Percentiles rank a stretch among this genome's conserved stretches.
Conservation (phyloP, 371 early-diverging fungal genomes). For the Lichtheimia ramosa region DNA sequence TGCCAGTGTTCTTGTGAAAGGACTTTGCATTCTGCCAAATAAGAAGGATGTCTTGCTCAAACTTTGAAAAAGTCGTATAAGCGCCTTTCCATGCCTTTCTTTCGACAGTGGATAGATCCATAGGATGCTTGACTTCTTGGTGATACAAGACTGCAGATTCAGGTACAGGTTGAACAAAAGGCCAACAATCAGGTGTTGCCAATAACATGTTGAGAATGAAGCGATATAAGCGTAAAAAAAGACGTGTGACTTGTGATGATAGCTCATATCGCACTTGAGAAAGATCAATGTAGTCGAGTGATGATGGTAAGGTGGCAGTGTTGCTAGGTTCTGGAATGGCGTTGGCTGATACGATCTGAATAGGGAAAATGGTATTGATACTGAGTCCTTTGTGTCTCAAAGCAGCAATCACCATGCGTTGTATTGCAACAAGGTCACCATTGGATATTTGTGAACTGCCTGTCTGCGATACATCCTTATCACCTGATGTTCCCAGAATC, state of each 20-base stretch:
- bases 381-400: slow-evolving; percentile 36
- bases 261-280: slow-evolving; percentile 31
- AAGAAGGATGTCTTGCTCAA: slow-evolving; percentile 43
- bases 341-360: background rate
- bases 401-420: slow-evolving; percentile 38
- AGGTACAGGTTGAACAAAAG: slow-evolving; percentile 47
- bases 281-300: slow-evolving; percentile 15
- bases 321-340: slow-evolving; percentile 3
- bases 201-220: slow-evolving; percentile 45
- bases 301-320: background rate
- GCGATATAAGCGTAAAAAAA: slow-evolving; percentile 44
- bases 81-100: slow-evolving; percentile 39
- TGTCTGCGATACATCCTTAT: slow-evolving; percentile 45
- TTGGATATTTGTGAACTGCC: slow-evolving; percentile 47
- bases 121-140: slow-evolving; percentile 35
- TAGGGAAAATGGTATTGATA: slow-evolving; percentile 17
- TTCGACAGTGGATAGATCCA: slow-evolving; percentile 47
- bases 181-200: slow-evolving; percentile 47
- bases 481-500: slow-evolving; percentile 50
- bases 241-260: slow-evolving; percentile 35
- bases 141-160: slow-evolving; percentile 35
- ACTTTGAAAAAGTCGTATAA: slow-evolving; percentile 44
- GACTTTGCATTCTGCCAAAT: slow-evolving; percentile 47
- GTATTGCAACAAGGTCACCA: slow-evolving; percentile 44
- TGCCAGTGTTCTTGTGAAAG: slow-evolving; percentile 36